Conservation (phyloP, 257 asterid genomes). For the Catharanthus roseus region DNA sequence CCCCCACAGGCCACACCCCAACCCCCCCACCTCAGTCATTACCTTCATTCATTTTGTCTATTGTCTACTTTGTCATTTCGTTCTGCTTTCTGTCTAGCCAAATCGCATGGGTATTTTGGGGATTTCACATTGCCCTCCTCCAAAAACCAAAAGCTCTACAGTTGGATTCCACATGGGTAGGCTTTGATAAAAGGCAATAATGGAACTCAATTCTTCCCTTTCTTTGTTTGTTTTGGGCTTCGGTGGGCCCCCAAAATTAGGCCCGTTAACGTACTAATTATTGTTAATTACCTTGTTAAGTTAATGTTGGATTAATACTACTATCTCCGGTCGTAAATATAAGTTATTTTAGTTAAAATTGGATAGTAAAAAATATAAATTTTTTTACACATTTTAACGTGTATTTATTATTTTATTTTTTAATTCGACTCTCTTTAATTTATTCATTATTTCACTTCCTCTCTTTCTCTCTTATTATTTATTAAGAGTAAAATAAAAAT, state of each 20-base stretch:
- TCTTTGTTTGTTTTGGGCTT: slow-evolving; percentile 22
- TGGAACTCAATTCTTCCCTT: slow-evolving; percentile 13
- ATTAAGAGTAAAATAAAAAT: too few species aligned
- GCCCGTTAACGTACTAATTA: slow-evolving; percentile 18
- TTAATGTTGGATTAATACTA: slow-evolving; percentile 1
- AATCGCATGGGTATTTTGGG: slow-evolving; percentile 15
- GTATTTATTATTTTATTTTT: too few species aligned
- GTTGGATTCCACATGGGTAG: slow-evolving; percentile 30
- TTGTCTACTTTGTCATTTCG: slow-evolving; percentile 10
- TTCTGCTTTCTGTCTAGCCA: slow-evolving; percentile 3
- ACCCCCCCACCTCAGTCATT: too few species aligned
- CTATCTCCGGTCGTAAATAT: too few species aligned
- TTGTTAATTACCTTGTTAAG: background rate
- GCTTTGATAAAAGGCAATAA: slow-evolving; percentile 12
- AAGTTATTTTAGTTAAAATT: too few species aligned
- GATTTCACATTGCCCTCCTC: slow-evolving; percentile 13
- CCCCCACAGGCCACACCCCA: too few species aligned
- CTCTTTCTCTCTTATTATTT: too few species aligned
- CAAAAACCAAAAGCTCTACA: background rate
- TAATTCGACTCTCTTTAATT: too few species aligned
- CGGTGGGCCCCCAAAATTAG: slow-evolving; percentile 23
- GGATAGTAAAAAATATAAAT: too few species aligned
- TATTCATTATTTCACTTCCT: too few species aligned
- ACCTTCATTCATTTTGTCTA: too few species aligned
- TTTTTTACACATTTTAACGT: too few species aligned